Conservation (phyloP, 768 basidiomycete genomes). For the Ramaria sp. region DNA sequence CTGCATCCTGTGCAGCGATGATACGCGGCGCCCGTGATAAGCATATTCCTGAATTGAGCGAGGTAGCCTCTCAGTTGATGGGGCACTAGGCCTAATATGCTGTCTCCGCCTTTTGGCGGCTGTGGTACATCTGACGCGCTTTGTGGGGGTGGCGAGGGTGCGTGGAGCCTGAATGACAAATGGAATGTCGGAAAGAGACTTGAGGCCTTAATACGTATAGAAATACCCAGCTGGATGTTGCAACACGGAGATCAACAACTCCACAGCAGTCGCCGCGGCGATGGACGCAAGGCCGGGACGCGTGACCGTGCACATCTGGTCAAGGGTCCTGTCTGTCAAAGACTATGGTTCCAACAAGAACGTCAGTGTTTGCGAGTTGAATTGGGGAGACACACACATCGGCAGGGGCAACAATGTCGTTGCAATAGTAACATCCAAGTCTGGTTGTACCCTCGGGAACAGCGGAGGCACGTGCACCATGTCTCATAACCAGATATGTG, state of each 20-base stretch:
- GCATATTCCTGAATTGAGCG: slow-evolving; percentile 74
- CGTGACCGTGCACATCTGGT: slow-evolving; percentile 99
- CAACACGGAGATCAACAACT: slow-evolving; percentile 76
- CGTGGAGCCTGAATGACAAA: slow-evolving; percentile 33
- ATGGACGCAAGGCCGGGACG: slow-evolving; percentile 90
- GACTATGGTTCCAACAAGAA: slow-evolving; percentile 27
- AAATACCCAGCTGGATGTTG: slow-evolving; percentile 83
- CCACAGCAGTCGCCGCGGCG: slow-evolving; percentile 85
- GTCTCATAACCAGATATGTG: slow-evolving; percentile 93
- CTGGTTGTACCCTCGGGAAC: slow-evolving; percentile 22
- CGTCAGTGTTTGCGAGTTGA: background rate
- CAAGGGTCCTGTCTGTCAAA: slow-evolving; percentile 81
- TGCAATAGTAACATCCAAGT: slow-evolving; percentile 96
- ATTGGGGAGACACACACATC: slow-evolving; percentile 46
- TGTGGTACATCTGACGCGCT: slow-evolving; percentile 19
- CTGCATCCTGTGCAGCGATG: slow-evolving; percentile 87
- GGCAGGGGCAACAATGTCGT: slow-evolving; percentile 92
- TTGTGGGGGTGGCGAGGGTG: slow-evolving; percentile 55
- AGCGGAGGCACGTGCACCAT: slow-evolving; percentile 51
- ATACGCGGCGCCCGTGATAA: slow-evolving; percentile 80
- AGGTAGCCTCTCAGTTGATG: slow-evolving; percentile 92
- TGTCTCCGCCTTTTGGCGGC: slow-evolving; percentile 21
- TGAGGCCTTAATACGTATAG: too few species aligned
- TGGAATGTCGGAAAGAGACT: background rate
- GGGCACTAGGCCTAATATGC: slow-evolving; percentile 79